These are phyloP conservation scores for Boechera divaricarpa DNA, from an alignment of 345 rosid genomes.

Conservation along the genomic window DNA sequence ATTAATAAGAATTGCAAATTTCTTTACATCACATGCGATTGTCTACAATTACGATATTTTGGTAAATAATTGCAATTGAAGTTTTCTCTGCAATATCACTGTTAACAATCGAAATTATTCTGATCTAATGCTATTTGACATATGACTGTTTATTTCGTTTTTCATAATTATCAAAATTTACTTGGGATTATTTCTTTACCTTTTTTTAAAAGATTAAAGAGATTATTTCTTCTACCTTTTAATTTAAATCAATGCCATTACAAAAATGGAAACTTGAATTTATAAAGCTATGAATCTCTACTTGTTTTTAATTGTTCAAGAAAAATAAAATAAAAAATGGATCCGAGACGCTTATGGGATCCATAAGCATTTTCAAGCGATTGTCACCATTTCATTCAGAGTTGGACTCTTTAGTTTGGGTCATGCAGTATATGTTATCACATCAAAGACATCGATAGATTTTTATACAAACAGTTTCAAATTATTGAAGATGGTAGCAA, in stretches of 20 bases:
- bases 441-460: too few relatives aligned
- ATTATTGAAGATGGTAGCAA: too few relatives aligned
- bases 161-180: background rate
- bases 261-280: slow-evolving; percentile 3
- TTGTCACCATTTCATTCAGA: too few relatives aligned
- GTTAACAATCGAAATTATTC: too few relatives aligned
- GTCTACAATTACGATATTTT: background rate
- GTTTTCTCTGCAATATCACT: background rate
- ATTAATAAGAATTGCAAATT: background rate
- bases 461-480: too few relatives aligned
- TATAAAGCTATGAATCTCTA: too few relatives aligned
- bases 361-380: too few relatives aligned
- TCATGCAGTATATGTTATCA: too few relatives aligned
- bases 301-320: too few relatives aligned
- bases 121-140: background rate
- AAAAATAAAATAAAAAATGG: too few relatives aligned
- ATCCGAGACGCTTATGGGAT: too few relatives aligned
- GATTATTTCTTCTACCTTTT: background rate
- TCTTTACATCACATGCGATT: slow-evolving; percentile 1
- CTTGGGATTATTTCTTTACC: background rate
- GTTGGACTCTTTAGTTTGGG: too few relatives aligned
- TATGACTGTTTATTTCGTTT: background rate
- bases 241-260: background rate
- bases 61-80: background rate
- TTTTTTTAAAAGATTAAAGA: background rate